Evolutionary conservation across 2,329 filamentous ascomycete genomes (phyloP).

Genomic region (Aspergillus piperis): DNA sequence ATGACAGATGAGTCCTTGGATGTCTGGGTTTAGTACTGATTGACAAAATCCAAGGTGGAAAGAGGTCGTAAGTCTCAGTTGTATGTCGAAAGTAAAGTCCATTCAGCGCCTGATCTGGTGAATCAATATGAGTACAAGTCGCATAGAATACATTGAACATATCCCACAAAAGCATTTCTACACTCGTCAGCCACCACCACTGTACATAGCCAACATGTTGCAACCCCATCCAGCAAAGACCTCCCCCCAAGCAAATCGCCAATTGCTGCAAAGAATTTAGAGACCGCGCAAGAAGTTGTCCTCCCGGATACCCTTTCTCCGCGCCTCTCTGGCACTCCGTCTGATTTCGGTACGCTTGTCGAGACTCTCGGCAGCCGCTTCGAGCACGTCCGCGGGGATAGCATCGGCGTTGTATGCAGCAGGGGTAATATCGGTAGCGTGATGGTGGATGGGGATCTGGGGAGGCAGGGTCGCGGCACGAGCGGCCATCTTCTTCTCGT

Average conservation of each 20-base stretch:
- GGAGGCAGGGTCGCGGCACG: conserved; percentile 41
- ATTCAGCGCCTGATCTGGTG: conserved; percentile 17
- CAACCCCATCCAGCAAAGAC: conserved; percentile 9
- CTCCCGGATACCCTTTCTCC: conserved; percentile 50
- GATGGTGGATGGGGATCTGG: conserved; percentile 48
- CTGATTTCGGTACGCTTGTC: conserved; percentile 45
- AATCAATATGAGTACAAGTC: conserved; percentile 29
- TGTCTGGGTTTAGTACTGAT: no score
- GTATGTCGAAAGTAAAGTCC: neutral
- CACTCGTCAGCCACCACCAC: conserved; percentile 6
- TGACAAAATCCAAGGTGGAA: no score
- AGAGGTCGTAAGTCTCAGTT: no score
- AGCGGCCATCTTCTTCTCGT: conserved; percentile 50
- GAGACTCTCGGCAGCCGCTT: conserved; percentile 39
- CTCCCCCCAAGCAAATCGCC: conserved; percentile 2
- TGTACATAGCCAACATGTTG: conserved; percentile 15
- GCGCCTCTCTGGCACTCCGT: conserved; percentile 47
- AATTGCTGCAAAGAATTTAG: conserved; percentile 28
- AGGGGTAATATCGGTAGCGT: conserved; percentile 47
- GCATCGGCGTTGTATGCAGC: conserved; percentile 34
- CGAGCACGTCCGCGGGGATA: conserved; percentile 26
- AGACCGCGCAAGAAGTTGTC: conserved; percentile 52
- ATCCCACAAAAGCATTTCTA: conserved; percentile 4
- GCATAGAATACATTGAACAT: conserved; percentile 37
- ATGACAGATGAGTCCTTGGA: no score